Evolutionary conservation across 306 rosid genomes (phyloP), one percentile per base, ranked within the genome.

Genomic region (Abrus pulchellus): DNA sequence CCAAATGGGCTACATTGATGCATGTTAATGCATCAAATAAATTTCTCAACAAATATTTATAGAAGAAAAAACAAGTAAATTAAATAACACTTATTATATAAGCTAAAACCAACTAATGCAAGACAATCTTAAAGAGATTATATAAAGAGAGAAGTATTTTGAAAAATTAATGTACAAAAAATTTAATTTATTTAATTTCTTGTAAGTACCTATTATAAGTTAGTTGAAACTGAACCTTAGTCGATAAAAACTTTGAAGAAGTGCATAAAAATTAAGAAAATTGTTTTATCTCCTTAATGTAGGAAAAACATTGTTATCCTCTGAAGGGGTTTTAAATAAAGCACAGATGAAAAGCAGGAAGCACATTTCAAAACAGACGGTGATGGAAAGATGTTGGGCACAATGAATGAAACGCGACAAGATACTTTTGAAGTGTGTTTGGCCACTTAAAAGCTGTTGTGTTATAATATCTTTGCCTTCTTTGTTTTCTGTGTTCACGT

Each of bases 401-500:
- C 52, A 54, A 1, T 29, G 28, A 47, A 73, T 55, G 67, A 56
- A 56, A 55, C 43, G 12, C n/a, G 55, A 28, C 54, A 57, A 13
- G 9, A 13, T 10, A 40, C 57, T 59, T 57, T 1, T 13, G 41
- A 57, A 60, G 44, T 75, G 59, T 20, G 12, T 44, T 44, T 41
- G 30, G 41, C 29, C 66, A 40, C 67, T 10, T 38, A 12, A 73
- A 73, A 2, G 55, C 36, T 38, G 64, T 14, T 20, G n/a, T 50
- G 1, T 9, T 49, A 33, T 8, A 30, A 49, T 49, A n/a, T 32
- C 12, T 49, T 30, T 59, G n/a, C n/a, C 55, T 10, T 12, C 2
- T 44, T 47, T 28, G 77, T 72, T 29, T 69, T 52, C 14, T 12
- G 12, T 74, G 54, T 55, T 72, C 9, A 9, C 55, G 54, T 20